These are phyloP conservation scores for Hordeum marinum DNA, from an alignment of 176 grass and related monocot species.

Conservation along the genomic window DNA sequence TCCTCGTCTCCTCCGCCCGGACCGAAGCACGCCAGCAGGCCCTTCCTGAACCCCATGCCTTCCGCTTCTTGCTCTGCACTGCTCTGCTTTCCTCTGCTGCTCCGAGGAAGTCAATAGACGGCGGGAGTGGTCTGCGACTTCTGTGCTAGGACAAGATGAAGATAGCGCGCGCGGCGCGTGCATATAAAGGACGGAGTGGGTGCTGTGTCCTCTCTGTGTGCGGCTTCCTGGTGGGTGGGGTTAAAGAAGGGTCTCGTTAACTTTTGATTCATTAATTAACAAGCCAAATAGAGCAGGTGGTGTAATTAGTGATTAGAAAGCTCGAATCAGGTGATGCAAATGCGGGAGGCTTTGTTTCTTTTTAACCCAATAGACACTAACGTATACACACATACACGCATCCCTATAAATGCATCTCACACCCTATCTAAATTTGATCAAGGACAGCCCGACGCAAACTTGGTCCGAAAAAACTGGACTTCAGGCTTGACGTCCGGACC, in stretches of 20 bases:
- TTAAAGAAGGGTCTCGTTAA: neutral
- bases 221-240: constrained; percentile 28
- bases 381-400: no score
- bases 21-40: constrained; percentile 46
- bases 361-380: no score
- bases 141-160: neutral
- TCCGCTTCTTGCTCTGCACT: neutral
- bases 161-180: neutral
- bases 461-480: no score
- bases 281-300: constrained; percentile 21
- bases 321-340: constrained; percentile 15
- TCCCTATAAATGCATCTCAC: rapidly evolving
- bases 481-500: no score
- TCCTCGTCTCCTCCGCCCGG: neutral
- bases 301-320: neutral
- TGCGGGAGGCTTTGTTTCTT: no score
- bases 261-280: neutral
- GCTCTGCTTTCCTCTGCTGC: neutral
- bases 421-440: no score
- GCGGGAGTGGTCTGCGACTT: neutral
- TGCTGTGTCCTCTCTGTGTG: neutral
- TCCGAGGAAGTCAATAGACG: neutral
- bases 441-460: no score
- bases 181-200: constrained; percentile 24
- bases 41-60: constrained; percentile 22